Evolutionary conservation across 495 filamentous ascomycete species (phyloP).

Genomic region (Articulospora tetracladia): DNA sequence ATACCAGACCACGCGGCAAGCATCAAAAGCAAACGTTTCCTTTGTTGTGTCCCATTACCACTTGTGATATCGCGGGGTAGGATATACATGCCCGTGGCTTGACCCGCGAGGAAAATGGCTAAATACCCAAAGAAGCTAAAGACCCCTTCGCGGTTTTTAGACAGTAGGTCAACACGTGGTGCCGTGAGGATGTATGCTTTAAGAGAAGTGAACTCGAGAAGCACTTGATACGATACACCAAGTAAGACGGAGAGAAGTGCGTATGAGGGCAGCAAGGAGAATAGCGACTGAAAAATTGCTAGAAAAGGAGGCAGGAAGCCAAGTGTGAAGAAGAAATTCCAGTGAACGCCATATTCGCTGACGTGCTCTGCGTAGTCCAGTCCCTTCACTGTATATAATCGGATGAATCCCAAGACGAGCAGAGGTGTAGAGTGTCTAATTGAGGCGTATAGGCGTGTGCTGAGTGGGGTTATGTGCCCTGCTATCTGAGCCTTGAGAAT

Average conservation of each 20-base stretch:
- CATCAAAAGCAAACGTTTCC: constrained; percentile 53
- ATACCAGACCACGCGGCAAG: constrained; percentile 55
- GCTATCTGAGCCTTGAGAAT: constrained; percentile 66
- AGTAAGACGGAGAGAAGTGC: constrained; percentile 65
- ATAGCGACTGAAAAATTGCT: constrained; percentile 71
- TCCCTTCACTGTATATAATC: constrained; percentile 86
- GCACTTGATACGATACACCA: constrained; percentile 62
- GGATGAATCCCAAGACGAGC: constrained; percentile 72
- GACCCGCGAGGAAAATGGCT: constrained; percentile 89
- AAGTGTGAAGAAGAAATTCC: constrained; percentile 99
- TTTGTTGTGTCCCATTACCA: constrained; percentile 31
- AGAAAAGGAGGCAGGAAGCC: constrained; percentile 86
- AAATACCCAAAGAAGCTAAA: constrained; percentile 93
- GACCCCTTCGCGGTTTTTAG: constrained; percentile 88
- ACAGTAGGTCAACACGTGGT: constrained; percentile 69
- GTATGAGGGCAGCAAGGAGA: constrained; percentile 63
- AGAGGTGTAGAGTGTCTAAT: constrained; percentile 80
- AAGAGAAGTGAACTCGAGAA: constrained; percentile 71
- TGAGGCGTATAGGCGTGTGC: constrained; percentile 54
- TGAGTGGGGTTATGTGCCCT: constrained; percentile 42
- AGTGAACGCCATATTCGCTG: constrained; percentile 96
- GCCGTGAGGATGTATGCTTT: constrained; percentile 84
- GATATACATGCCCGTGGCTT: constrained; percentile 72
- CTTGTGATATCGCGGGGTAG: constrained; percentile 56
- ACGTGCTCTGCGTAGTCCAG: constrained; percentile 97